Evolutionary conservation across 1,284 basidiomycete species (phyloP).

Genomic region (Coniophora puteana): DNA sequence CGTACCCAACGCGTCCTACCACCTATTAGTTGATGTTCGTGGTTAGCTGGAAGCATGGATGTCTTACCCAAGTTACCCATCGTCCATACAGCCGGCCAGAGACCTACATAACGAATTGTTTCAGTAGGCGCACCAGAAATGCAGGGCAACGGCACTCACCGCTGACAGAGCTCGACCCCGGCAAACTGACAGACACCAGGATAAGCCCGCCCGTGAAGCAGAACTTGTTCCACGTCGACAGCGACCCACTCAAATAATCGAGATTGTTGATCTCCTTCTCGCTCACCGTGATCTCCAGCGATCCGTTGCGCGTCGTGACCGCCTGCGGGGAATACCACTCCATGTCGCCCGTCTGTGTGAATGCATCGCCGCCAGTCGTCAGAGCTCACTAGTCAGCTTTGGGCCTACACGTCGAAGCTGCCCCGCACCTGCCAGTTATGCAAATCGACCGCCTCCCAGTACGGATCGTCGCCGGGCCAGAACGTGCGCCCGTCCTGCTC

Average conservation of each 20-base stretch:
- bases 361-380: conserved; percentile 64
- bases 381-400: too few relatives aligned
- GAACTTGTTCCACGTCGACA: conserved; percentile 87
- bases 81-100: conserved; percentile 55
- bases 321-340: conserved; percentile 81
- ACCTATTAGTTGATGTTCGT: neutral
- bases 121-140: too few relatives aligned
- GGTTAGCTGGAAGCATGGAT: neutral
- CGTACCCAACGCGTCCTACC: conserved; percentile 56
- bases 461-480: conserved; percentile 61
- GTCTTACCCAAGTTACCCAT: conserved; percentile 59
- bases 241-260: conserved; percentile 69
- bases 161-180: conserved; percentile 58
- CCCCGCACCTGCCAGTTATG: conserved; percentile 33
- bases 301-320: conserved; percentile 75
- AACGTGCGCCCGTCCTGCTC: conserved; percentile 78
- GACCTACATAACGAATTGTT: too few relatives aligned
- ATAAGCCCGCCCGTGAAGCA: conserved; percentile 90
- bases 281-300: conserved; percentile 76
- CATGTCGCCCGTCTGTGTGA: conserved; percentile 58
- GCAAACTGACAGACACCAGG: conserved; percentile 73
- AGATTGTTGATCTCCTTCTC: conserved; percentile 68
- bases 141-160: conserved; percentile 63
- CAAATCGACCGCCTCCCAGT: conserved; percentile 55
- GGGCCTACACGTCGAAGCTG: too few relatives aligned